phyloP scores from a whole-genome alignment of 306 rosid species.

The Adenanthera pavonina region DNA sequence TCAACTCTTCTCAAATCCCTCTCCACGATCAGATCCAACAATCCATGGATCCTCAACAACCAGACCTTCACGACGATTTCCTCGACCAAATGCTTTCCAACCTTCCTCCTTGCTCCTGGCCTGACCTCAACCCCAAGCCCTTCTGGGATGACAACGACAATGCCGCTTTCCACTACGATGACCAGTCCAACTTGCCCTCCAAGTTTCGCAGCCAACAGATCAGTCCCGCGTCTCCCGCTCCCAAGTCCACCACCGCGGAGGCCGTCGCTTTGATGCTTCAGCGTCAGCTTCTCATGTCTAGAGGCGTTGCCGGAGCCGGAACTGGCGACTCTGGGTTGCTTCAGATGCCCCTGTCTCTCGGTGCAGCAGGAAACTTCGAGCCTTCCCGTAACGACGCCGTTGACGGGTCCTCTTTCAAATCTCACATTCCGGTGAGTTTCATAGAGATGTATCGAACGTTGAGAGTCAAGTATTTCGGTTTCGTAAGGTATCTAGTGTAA shows the following conservation, averaged over 20 bases:
- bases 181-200: constrained; percentile 18
- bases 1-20: constrained; percentile 59
- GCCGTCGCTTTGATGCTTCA: constrained; percentile 78
- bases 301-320: constrained; percentile 29
- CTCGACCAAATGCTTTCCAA: constrained; percentile 88
- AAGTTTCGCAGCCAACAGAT: constrained; percentile 85
- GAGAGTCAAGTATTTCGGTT: background rate
- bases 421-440: constrained; percentile 56
- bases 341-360: constrained; percentile 60
- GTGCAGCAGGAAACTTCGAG: constrained; percentile 51
- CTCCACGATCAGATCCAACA: constrained; percentile 56
- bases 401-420: constrained; percentile 64
- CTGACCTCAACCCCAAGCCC: constrained; percentile 51
- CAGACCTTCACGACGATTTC: constrained; percentile 73
- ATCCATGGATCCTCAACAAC: constrained; percentile 40
- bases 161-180: constrained; percentile 56
- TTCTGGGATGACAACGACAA: constrained; percentile 56
- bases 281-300: constrained; percentile 70
- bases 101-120: constrained; percentile 68
- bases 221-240: constrained; percentile 42
- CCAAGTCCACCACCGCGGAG: constrained; percentile 40
- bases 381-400: constrained; percentile 67
- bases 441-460: background rate
- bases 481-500: background rate
- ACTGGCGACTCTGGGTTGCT: constrained; percentile 45